Percentiles rank a stretch among this genome's conserved stretches.
These are phyloP conservation scores for Ceratocystis lukuohia DNA, from an alignment of 2,329 filamentous ascomycete genomes.

Conservation along the genomic window DNA sequence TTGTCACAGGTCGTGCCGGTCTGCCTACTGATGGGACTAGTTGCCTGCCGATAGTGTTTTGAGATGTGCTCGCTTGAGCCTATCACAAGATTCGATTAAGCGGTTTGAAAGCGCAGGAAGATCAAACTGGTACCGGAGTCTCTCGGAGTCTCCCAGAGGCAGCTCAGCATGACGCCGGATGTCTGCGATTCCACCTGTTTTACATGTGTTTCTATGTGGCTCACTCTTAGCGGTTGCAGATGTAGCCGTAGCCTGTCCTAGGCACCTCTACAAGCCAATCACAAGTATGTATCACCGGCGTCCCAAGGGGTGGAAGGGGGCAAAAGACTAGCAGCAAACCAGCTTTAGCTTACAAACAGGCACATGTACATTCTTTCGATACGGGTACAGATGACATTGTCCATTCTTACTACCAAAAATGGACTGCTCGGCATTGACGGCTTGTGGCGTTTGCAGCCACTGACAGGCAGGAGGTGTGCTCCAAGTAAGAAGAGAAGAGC, in stretches of 20 bases:
- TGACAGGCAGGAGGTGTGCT: conserved; percentile 1
- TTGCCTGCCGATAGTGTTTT: not conserved
- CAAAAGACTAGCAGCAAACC: not conserved
- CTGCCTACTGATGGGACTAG: not conserved
- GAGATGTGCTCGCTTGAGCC: not conserved
- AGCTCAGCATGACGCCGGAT: not conserved
- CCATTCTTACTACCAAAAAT: not conserved
- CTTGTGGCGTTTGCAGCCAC: conserved; percentile 8
- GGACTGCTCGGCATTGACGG: not conserved
- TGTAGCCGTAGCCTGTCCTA: not conserved
- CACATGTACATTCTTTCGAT: not conserved
- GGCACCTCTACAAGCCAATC: too few relatives aligned
- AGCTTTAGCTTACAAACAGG: not conserved
- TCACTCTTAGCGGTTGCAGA: not conserved
- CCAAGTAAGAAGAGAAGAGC: not conserved
- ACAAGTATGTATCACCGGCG: conserved; percentile 13
- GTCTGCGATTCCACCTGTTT: conserved; percentile 2
- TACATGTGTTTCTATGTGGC: conserved; percentile 6
- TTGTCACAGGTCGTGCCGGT: not conserved
- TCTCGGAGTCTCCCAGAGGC: not conserved
- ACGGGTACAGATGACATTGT: not conserved
- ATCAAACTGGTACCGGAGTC: conserved; percentile 1
- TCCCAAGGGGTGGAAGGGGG: not conserved
- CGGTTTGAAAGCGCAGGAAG: not conserved
- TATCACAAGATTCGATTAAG: not conserved